phyloP scores from a whole-genome alignment of 2,329 filamentous ascomycete species.

The Chaetomium strumarium region DNA sequence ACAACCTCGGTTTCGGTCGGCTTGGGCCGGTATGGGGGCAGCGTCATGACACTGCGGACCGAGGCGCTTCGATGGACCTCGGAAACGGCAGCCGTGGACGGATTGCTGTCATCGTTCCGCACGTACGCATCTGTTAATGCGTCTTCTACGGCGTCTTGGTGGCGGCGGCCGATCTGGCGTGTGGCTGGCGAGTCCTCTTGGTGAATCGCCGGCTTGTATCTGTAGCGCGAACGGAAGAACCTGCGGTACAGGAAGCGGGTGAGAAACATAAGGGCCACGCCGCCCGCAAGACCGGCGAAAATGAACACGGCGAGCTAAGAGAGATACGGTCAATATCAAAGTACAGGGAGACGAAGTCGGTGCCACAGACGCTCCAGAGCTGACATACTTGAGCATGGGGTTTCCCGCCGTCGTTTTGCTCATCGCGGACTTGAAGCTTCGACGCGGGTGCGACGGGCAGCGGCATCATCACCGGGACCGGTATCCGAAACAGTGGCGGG shows the following conservation, averaged over 20 bases:
- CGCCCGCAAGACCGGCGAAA: conserved; percentile 2
- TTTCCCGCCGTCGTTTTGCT: neutral
- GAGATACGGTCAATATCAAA: neutral
- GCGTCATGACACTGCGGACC: conserved; percentile 86
- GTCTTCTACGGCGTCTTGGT: conserved; percentile 18
- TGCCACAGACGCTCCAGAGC: neutral
- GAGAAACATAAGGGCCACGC: conserved; percentile 1
- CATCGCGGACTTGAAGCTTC: conserved; percentile 1
- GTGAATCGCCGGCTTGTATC: conserved; percentile 11
- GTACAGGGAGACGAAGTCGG: neutral
- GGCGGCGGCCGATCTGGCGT: conserved; percentile 11
- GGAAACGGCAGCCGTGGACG: conserved; percentile 24
- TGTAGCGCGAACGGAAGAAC: neutral
- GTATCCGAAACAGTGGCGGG: conserved; percentile 10
- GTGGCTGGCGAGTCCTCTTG: conserved; percentile 15
- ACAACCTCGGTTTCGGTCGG: conserved; percentile 73
- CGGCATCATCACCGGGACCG: neutral
- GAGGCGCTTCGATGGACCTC: conserved; percentile 75
- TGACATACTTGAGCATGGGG: neutral
- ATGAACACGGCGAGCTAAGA: conserved; percentile 11
- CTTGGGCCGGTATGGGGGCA: conserved; percentile 75
- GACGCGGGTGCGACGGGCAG: neutral
- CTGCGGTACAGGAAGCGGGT: conserved; percentile 5
- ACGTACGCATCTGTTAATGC: conserved; percentile 14
- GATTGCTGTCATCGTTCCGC: conserved; percentile 2